These are phyloP conservation scores for Spathaspora arborariae DNA, from an alignment of 805 yeast species.

Conservation along the genomic window DNA sequence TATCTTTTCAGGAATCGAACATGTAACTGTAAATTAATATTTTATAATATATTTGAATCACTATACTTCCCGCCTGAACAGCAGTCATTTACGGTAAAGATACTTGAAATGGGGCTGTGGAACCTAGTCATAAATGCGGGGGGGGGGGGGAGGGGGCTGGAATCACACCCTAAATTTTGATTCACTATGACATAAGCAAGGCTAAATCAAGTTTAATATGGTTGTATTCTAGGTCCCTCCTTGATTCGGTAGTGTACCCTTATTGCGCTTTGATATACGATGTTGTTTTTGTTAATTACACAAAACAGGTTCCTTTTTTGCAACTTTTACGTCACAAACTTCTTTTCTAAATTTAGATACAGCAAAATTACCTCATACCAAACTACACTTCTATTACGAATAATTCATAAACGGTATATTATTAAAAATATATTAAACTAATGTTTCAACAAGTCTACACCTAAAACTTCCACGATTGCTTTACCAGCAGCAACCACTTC, in stretches of 20 bases:
- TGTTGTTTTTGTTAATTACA: neutral
- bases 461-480: constrained; percentile 34
- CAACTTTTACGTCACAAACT: neutral
- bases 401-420: neutral
- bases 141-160: too few relatives aligned
- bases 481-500: constrained; percentile 50
- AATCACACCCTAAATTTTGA: too few relatives aligned
- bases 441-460: constrained; percentile 18
- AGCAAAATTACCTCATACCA: too few relatives aligned
- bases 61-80: too few relatives aligned
- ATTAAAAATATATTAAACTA: constrained; percentile 1
- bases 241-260: neutral
- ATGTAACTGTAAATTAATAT: too few relatives aligned
- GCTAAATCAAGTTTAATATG: neutral
- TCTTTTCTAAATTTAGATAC: neutral
- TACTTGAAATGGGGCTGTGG: too few relatives aligned
- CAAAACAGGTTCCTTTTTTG: neutral
- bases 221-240: neutral
- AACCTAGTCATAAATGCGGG: too few relatives aligned
- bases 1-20: too few relatives aligned
- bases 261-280: neutral
- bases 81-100: too few relatives aligned
- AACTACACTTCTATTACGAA: too few relatives aligned
- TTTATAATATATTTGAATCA: too few relatives aligned
- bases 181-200: neutral